Percentiles rank a stretch among this genome's conserved stretches.
These are phyloP conservation scores for Lecanicillium sp. DNA, from an alignment of 2,329 filamentous ascomycete species.

Conservation along the genomic window DNA sequence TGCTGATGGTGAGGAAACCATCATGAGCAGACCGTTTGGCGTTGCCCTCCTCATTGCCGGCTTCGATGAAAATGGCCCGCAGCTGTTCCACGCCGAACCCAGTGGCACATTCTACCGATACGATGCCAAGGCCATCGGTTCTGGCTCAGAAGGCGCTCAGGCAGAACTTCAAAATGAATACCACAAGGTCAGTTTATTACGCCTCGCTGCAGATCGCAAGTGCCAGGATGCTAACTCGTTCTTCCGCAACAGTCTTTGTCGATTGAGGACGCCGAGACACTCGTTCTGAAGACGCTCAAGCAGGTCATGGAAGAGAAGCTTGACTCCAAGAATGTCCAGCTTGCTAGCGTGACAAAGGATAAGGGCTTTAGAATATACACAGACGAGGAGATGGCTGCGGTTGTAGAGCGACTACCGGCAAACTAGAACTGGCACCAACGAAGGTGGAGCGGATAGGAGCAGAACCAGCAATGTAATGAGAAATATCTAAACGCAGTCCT, in stretches of 20 bases:
- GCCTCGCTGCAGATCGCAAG: neutral
- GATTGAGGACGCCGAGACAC: slow-evolving; percentile 83
- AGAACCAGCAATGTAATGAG: slow-evolving; percentile 2
- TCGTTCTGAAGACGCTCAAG: slow-evolving; percentile 96
- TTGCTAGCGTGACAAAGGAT: slow-evolving; percentile 95
- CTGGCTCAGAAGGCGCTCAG: slow-evolving; percentile 93
- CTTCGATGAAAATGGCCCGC: slow-evolving; percentile 93
- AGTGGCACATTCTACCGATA: slow-evolving; percentile 98
- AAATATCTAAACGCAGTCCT: too few relatives aligned
- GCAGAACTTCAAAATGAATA: slow-evolving; percentile 98
- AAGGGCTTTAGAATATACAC: slow-evolving; percentile 98
- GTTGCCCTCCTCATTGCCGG: slow-evolving; percentile 94
- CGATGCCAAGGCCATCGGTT: slow-evolving; percentile 97
- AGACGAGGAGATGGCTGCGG: slow-evolving; percentile 91
- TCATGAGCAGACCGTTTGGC: slow-evolving; percentile 96
- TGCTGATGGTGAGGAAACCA: slow-evolving; percentile 94
- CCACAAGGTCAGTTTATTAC: slow-evolving; percentile 58
- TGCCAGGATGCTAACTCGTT: slow-evolving; percentile 9
- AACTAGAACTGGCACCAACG: slow-evolving; percentile 38
- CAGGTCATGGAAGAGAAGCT: slow-evolving; percentile 99
- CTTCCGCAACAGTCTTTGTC: slow-evolving; percentile 61
- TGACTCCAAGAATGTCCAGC: slow-evolving; percentile 95
- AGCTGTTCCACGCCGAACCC: slow-evolving; percentile 95
- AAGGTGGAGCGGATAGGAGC: slow-evolving; percentile 11
- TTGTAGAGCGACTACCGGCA: slow-evolving; percentile 74